Evolutionary conservation across 1,284 basidiomycete genomes (phyloP).

Genomic region (Irpex rosettiformis): DNA sequence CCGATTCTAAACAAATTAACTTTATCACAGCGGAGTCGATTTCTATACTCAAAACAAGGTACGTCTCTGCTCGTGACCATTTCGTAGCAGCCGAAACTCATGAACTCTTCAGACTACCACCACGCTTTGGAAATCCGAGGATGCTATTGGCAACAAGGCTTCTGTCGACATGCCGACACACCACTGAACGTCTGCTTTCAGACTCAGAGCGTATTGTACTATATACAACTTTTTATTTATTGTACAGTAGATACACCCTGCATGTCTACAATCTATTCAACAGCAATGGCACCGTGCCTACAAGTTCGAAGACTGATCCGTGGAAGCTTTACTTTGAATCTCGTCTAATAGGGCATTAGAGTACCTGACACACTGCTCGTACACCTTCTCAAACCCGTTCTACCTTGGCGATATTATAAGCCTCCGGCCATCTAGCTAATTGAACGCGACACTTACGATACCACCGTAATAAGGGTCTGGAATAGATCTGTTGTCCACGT

Average conservation of each 20-base stretch:
- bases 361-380: constrained; percentile 58
- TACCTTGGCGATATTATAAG: constrained; percentile 21
- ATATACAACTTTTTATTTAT: not conserved
- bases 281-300: not conserved
- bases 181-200: constrained; percentile 31
- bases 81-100: not conserved
- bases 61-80: not conserved
- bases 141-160: constrained; percentile 74
- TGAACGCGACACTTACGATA: constrained; percentile 38
- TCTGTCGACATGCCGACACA: constrained; percentile 84
- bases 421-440: not conserved
- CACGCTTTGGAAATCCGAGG: constrained; percentile 79
- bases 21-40: constrained; percentile 63
- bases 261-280: not conserved
- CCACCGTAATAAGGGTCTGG: constrained; percentile 76
- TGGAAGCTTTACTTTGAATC: constrained; percentile 33
- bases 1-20: constrained; percentile 4
- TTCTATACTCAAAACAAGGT: constrained; percentile 92
- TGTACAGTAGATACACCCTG: constrained; percentile 7
- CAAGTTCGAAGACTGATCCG: constrained; percentile 5
- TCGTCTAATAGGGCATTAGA: constrained; percentile 76
- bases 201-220: not conserved
- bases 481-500: constrained; percentile 60
- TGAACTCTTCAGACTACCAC: constrained; percentile 61
- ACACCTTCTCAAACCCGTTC: constrained; percentile 58